These are phyloP conservation scores for Pseudevernia furfuracea DNA, from an alignment of 495 filamentous ascomycete genomes.

Conservation along the genomic window DNA sequence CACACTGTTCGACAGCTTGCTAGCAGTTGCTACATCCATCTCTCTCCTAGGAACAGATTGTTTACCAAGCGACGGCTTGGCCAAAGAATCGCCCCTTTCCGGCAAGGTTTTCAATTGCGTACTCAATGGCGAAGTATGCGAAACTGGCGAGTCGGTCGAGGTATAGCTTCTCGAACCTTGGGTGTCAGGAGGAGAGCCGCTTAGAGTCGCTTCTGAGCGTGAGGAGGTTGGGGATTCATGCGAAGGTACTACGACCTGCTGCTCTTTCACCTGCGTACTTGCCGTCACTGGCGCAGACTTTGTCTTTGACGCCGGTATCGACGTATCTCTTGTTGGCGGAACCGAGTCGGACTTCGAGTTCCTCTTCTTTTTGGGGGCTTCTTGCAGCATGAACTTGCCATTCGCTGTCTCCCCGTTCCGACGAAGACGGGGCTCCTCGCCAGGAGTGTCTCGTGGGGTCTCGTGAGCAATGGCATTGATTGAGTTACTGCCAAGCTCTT, in stretches of 20 bases:
- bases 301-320: conserved; percentile 33
- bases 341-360: conserved; percentile 52
- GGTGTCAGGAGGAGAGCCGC: conserved; percentile 33
- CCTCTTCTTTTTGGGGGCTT: conserved; percentile 61
- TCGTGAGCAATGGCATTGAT: conserved; percentile 23
- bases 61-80: conserved; percentile 24
- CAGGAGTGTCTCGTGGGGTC: not conserved
- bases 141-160: conserved; percentile 32
- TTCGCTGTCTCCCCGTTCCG: conserved; percentile 25
- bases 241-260: conserved; percentile 27
- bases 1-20: conserved; percentile 19
- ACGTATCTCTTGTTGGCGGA: conserved; percentile 30
- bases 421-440: conserved; percentile 13
- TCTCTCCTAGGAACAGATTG: conserved; percentile 17
- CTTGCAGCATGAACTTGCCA: conserved; percentile 66
- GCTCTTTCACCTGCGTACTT: conserved; percentile 29
- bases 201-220: conserved; percentile 23
- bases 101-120: conserved; percentile 36
- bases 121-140: conserved; percentile 23
- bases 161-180: conserved; percentile 36
- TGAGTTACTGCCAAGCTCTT: conserved; percentile 31
- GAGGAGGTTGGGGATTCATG: conserved; percentile 25
- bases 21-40: conserved; percentile 13
- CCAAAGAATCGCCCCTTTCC: conserved; percentile 52
- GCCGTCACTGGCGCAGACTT: conserved; percentile 26